Evolutionary conservation across 1,284 basidiomycete species (phyloP), one percentile per base, ranked within the genome.

Genomic region (Pseudozyma sp.): DNA sequence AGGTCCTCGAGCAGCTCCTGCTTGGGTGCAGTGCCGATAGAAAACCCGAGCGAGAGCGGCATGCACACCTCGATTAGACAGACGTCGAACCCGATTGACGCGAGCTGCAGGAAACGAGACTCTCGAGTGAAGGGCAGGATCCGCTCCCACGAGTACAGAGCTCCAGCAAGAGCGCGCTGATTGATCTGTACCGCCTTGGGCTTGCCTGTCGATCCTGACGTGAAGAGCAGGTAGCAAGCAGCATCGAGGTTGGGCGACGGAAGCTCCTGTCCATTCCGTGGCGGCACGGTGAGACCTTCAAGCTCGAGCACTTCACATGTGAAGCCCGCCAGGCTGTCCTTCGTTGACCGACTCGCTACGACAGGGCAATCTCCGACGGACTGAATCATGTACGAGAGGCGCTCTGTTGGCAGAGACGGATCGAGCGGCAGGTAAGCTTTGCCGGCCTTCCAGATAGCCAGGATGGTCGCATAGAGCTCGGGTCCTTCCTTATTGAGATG

Each of bases 51-150:
- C 17, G 78, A 73, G 3, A 82, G 64, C 3, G 82, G 79, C 71
- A 84, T 73, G 61, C 80, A 81, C n/a, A 84, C 52, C 64, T 84
- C 82, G 46, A 83, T 80, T n/a, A 84, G 54, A 10, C 72, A 82
- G 4, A 83, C 81, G 46, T 82, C 81, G 54, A 82, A 83, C 7
- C 79, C 80, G 14, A 80, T 77, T 35, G 82, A 82, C 10, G 82
- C 80, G 14, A 83, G 72, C 62, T 84, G 82, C 43, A 83, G 55
- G 61, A 82, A 64, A 4, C 82, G 71, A 35, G 79, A 79, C 43
- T 59, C 30, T 7, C n/a, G 50, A 5, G 62, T 52, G 46, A 69
- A 68, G 0, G 82, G 81, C 6, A 84, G 70, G 44, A 82, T 81
- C 2, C 57, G 35, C 30, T 78, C 64, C 82, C 82, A 84, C 9